Evolutionary conservation across 1,284 basidiomycete species (phyloP).

Genomic region (Pseudozyma sp.): DNA sequence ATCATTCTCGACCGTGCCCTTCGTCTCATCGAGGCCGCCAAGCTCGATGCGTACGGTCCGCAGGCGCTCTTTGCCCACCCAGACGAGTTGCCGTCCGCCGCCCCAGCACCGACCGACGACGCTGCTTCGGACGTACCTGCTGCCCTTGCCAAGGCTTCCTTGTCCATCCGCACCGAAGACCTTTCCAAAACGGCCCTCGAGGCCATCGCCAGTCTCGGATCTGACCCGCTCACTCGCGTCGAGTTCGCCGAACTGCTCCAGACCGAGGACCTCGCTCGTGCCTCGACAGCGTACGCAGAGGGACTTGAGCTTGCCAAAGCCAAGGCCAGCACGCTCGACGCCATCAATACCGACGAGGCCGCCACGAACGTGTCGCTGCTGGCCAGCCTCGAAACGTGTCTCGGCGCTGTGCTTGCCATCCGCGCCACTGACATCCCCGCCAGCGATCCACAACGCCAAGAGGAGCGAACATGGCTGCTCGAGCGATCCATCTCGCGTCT

Average conservation of each 20-base stretch:
- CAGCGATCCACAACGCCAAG: conserved; percentile 33
- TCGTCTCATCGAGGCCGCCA: conserved; percentile 56
- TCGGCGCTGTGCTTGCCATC: conserved; percentile 56
- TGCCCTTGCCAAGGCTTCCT: conserved; percentile 47
- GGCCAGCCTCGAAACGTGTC: conserved; percentile 50
- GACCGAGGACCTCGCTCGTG: conserved; percentile 53
- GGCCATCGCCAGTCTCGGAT: conserved; percentile 49
- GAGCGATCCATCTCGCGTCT: conserved; percentile 46
- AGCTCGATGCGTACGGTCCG: conserved; percentile 36
- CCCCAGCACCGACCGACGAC: conserved; percentile 22
- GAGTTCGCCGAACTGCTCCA: conserved; percentile 59
- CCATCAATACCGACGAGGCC: conserved; percentile 26
- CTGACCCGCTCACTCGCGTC: conserved; percentile 54
- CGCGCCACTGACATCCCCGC: conserved; percentile 43
- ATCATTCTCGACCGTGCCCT: conserved; percentile 62
- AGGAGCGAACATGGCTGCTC: conserved; percentile 45
- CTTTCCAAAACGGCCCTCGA: conserved; percentile 49
- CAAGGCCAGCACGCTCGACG: conserved; percentile 10
- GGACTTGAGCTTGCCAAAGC: conserved; percentile 42
- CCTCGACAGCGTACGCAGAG: conserved; percentile 42
- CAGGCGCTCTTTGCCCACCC: conserved; percentile 27
- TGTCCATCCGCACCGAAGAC: conserved; percentile 48
- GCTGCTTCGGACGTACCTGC: conserved; percentile 31
- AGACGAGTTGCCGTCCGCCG: conserved; percentile 34
- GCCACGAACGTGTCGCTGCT: conserved; percentile 34